Evolutionary conservation across 495 filamentous ascomycete genomes (phyloP).

Genomic region (Aspergillus baeticus): DNA sequence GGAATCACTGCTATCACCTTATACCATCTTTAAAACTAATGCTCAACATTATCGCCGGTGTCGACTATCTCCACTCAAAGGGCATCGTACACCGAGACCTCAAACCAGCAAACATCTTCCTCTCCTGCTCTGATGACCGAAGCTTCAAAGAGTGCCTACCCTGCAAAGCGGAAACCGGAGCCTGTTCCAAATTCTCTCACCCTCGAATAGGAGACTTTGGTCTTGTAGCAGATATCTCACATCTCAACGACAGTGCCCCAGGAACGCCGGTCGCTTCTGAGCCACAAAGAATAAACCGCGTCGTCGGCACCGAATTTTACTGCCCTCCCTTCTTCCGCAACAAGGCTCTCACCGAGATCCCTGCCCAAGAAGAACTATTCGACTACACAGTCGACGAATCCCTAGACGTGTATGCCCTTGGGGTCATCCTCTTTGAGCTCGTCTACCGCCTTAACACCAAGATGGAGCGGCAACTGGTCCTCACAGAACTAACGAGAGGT

Average conservation of each 20-base stretch:
- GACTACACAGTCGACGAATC: conserved; percentile 48
- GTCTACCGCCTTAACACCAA: conserved; percentile 50
- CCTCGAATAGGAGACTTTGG: conserved; percentile 57
- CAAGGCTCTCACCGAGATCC: background rate
- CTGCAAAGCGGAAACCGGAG: conserved; percentile 27
- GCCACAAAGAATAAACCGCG: conserved; percentile 26
- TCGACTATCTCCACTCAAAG: conserved; percentile 62
- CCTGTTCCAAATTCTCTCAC: conserved; percentile 37
- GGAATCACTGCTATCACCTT: conserved; percentile 52
- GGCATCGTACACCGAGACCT: conserved; percentile 67
- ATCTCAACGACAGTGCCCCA: conserved; percentile 27
- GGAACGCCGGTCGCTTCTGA: conserved; percentile 17
- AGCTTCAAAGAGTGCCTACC: conserved; percentile 25
- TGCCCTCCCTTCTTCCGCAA: conserved; percentile 33
- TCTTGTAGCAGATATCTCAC: conserved; percentile 52
- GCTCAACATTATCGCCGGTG: conserved; percentile 42
- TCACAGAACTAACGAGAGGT: conserved; percentile 41
- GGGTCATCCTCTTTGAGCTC: conserved; percentile 54
- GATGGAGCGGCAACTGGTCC: conserved; percentile 53
- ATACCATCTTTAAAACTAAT: conserved; percentile 43
- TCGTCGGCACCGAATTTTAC: conserved; percentile 51
- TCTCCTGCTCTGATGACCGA: conserved; percentile 37
- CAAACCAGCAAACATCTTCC: conserved; percentile 71
- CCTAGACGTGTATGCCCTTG: conserved; percentile 53
- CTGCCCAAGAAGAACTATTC: background rate